These are phyloP conservation scores for Microcyclospora pomicola DNA, from an alignment of 2,329 filamentous ascomycete species.

Conservation along the genomic window DNA sequence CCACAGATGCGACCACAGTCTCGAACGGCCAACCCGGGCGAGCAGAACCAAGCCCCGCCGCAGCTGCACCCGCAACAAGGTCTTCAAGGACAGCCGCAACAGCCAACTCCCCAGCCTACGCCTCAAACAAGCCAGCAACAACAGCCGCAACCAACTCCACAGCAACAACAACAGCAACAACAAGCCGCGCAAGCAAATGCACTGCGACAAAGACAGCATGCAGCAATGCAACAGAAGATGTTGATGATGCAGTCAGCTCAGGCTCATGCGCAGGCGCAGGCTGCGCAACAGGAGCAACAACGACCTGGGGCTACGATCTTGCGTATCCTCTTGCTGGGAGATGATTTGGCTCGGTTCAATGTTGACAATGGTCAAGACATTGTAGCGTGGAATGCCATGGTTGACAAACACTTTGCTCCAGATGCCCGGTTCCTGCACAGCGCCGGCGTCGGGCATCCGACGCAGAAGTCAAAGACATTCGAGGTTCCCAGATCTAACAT, in stretches of 20 bases:
- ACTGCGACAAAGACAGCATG: constrained; percentile 16
- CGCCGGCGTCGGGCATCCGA: constrained; percentile 12
- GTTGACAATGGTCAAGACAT: constrained; percentile 51
- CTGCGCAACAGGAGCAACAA: constrained; percentile 13
- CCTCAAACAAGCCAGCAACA: constrained; percentile 22
- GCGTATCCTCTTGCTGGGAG: constrained; percentile 41
- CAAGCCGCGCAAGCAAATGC: constrained; percentile 4
- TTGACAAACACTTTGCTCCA: constrained; percentile 65
- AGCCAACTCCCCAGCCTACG: constrained; percentile 16
- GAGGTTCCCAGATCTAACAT: constrained; percentile 73
- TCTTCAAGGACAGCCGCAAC: constrained; percentile 20
- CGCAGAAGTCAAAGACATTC: constrained; percentile 55
- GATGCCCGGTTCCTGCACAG: constrained; percentile 54
- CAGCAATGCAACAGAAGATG: constrained; percentile 18
- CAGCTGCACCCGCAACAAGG: constrained; percentile 11
- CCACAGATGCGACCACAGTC: constrained; percentile 28
- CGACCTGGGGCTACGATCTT: constrained; percentile 26
- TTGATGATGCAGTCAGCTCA: background rate
- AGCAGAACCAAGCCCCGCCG: constrained; percentile 14
- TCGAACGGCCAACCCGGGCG: constrained; percentile 21
- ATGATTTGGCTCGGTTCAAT: constrained; percentile 41
- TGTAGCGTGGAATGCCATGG: constrained; percentile 65
- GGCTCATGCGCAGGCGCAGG: constrained; percentile 9
- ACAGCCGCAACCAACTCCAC: constrained; percentile 14
- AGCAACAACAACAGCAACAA: constrained; percentile 16